phyloP scores from a whole-genome alignment of 208 protist genomes.

The Leishmania major region DNA sequence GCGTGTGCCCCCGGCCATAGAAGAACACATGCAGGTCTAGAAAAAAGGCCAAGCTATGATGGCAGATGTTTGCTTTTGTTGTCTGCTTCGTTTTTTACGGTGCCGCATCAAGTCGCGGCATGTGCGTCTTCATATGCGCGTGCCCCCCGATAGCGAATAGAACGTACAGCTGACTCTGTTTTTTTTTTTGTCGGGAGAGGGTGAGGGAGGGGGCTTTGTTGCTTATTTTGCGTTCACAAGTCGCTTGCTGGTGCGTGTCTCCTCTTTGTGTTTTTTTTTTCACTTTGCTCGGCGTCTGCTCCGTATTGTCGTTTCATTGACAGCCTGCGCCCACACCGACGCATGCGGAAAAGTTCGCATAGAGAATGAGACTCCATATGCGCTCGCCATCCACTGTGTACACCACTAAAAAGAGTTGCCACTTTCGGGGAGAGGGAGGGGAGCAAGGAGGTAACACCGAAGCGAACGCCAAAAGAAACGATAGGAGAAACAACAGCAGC shows the following conservation, averaged over 20 bases:
- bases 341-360: background rate
- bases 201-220: too few species aligned
- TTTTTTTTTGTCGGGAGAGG: too few species aligned
- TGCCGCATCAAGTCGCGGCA: background rate
- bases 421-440: background rate
- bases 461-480: background rate
- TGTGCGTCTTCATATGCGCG: background rate
- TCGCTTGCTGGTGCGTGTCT: background rate
- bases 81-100: background rate
- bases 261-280: background rate
- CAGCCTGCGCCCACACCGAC: background rate
- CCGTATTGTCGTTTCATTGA: background rate
- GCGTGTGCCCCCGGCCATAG: background rate
- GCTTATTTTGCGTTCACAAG: background rate
- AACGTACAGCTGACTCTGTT: background rate
- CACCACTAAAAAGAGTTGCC: background rate
- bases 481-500: background rate
- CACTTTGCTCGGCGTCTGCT: background rate
- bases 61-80: background rate
- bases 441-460: background rate
- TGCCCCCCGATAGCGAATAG: background rate
- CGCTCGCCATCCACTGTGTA: background rate
- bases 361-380: background rate
- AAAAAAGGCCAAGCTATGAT: background rate
- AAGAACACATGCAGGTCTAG: background rate